These are phyloP conservation scores for Ophiocordyceps camponoti-floridani DNA, from an alignment of 2,329 filamentous ascomycete genomes.

Conservation along the genomic window DNA sequence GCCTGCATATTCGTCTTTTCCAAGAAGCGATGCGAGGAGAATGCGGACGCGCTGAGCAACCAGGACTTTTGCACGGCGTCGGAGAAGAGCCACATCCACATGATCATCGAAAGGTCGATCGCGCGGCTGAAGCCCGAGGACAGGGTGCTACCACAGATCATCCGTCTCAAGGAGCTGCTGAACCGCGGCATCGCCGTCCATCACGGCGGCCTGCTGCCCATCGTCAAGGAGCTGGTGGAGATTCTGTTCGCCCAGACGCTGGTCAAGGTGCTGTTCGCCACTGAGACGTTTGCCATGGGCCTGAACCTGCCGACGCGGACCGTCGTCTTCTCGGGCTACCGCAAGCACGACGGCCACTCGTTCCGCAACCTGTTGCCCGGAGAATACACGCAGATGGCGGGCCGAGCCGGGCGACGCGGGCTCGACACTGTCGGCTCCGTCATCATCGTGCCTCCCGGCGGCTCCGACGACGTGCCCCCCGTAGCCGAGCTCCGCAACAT, in stretches of 20 bases:
- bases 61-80: conserved; percentile 85
- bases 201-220: conserved; percentile 83
- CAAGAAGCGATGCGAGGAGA: conserved; percentile 93
- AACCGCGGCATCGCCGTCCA: conserved; percentile 86
- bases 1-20: conserved; percentile 98
- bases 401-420: conserved; percentile 80
- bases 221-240: conserved; percentile 95
- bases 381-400: conserved; percentile 98
- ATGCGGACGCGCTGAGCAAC: conserved; percentile 86
- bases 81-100: conserved; percentile 93
- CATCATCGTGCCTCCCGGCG: conserved; percentile 71
- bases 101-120: conserved; percentile 91
- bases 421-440: conserved; percentile 86
- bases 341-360: conserved; percentile 84
- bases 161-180: conserved; percentile 69
- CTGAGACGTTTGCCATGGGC: conserved; percentile 97
- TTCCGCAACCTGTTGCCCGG: conserved; percentile 86
- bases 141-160: conserved; percentile 76
- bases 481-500: conserved; percentile 72
- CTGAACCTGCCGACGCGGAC: conserved; percentile 89
- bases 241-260: conserved; percentile 89
- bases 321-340: conserved; percentile 91
- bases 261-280: conserved; percentile 93
- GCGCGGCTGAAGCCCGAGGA: conserved; percentile 85
- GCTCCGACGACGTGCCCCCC: conserved; percentile 73